These are phyloP conservation scores for Cardamine occulta DNA, from an alignment of 345 rosid species.

Conservation along the genomic window DNA sequence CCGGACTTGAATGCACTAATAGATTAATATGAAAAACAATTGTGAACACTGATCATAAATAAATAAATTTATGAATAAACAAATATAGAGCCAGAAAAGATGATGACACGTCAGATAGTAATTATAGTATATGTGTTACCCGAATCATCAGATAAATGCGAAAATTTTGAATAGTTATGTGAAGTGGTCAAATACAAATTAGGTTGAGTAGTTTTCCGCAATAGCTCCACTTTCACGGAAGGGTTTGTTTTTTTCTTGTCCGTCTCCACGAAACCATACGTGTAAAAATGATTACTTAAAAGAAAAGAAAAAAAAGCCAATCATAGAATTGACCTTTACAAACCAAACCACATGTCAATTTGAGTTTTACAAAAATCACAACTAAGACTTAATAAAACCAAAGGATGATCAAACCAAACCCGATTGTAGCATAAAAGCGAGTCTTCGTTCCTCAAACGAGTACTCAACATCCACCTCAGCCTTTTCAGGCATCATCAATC, in stretches of 20 bases:
- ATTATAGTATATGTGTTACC: no score
- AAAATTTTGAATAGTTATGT: neutral
- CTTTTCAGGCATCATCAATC: constrained; percentile 38
- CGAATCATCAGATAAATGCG: no score
- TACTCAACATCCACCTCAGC: constrained; percentile 61
- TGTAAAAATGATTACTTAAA: constrained; percentile 30
- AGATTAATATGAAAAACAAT: neutral
- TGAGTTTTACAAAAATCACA: constrained; percentile 14
- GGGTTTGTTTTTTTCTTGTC: neutral
- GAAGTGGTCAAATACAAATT: constrained; percentile 5
- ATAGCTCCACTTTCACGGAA: neutral
- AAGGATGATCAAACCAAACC: constrained; percentile 47
- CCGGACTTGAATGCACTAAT: neutral
- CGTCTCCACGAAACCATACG: constrained; percentile 17
- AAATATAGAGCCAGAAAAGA: no score
- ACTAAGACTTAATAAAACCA: neutral
- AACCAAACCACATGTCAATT: constrained; percentile 31
- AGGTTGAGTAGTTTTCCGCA: neutral
- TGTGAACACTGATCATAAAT: neutral
- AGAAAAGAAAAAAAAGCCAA: constrained; percentile 49
- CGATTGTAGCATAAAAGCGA: constrained; percentile 59
- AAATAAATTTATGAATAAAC: neutral
- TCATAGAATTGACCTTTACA: constrained; percentile 55
- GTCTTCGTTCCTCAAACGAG: constrained; percentile 90
- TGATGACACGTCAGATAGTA: no score